Base-by-base conservation (phyloP, 768 basidiomycete species). In the Boletus reticuloceps region DNA sequence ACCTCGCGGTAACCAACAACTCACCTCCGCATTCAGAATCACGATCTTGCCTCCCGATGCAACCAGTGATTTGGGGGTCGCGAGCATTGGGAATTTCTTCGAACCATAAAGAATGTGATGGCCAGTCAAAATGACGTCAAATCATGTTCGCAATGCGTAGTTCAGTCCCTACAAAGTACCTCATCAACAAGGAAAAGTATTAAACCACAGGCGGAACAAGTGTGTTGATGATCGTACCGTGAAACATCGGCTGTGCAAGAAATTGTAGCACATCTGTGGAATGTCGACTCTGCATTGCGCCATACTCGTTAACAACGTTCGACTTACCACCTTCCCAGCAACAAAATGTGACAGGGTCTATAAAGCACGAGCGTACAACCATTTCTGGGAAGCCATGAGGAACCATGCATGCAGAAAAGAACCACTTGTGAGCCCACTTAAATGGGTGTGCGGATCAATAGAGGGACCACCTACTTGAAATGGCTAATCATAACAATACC, bases 401-500 rank as follows among this genome's bases (percentile, higher is more conserved):
- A 95, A 77, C 95, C 95, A 97, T 6, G 88, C 88, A 69, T 97
- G 94, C 2, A 80, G 74, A 64, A 92, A 93, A 34, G 89, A 86
- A 1, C 91, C 90, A 64, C 88, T 89, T 59, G 9, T 49, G 14
- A 17, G 51, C 36, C 55, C 20, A 57, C 51, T 44, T 49, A 50
- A 60, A 48, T 16, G 25, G 16, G 32, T 47, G 22, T 22, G 22
- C 22, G 22, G 22, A 22, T 22, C 3, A 22, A 22, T 22, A 22
- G 22, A 22, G 22, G 22, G 22, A 22, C 22, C 22, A 22, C 22
- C 22, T 22, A 22, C 22, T 22, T 22, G 22, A 22, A 22, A 22
- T 22, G 22, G 22, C 22, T 3, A 22, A 22, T 22, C 22, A 22
- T 70, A 0, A 85, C 87, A 16, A 95, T 77, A 1, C 93, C 93